phyloP scores from a whole-genome alignment of 257 asterid genomes.

The Solanum ossicruentum region DNA sequence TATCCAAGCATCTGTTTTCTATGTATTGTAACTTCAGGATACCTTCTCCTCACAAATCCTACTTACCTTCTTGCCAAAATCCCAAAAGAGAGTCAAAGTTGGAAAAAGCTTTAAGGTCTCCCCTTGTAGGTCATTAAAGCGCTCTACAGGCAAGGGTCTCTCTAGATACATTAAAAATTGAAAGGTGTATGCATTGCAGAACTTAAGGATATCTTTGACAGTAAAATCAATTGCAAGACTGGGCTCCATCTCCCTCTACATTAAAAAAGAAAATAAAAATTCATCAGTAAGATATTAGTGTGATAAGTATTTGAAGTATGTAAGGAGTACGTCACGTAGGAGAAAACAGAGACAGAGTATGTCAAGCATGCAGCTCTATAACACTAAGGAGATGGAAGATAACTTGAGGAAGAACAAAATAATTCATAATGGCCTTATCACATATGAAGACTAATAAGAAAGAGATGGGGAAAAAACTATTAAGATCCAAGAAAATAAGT shows the following conservation, averaged over 20 bases:
- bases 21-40: background rate
- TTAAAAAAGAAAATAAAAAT: constrained; percentile 4
- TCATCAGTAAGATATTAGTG: background rate
- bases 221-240: constrained; percentile 83
- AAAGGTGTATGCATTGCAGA: background rate
- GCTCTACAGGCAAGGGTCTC: background rate
- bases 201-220: constrained; percentile 66
- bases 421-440: background rate
- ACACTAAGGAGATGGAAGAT: background rate
- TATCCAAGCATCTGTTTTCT: background rate
- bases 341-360: background rate
- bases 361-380: background rate
- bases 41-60: background rate
- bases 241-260: constrained; percentile 81
- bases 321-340: background rate
- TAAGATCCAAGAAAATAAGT: background rate
- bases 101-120: background rate
- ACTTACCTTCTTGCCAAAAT: background rate
- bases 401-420: background rate
- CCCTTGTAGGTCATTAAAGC: background rate
- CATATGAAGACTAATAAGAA: background rate
- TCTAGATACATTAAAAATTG: background rate
- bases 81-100: background rate
- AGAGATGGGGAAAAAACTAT: background rate
- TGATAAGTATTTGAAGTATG: background rate